Evolutionary conservation across 2,329 filamentous ascomycete species (phyloP).

Genomic region (Cytospora chrysosperma): DNA sequence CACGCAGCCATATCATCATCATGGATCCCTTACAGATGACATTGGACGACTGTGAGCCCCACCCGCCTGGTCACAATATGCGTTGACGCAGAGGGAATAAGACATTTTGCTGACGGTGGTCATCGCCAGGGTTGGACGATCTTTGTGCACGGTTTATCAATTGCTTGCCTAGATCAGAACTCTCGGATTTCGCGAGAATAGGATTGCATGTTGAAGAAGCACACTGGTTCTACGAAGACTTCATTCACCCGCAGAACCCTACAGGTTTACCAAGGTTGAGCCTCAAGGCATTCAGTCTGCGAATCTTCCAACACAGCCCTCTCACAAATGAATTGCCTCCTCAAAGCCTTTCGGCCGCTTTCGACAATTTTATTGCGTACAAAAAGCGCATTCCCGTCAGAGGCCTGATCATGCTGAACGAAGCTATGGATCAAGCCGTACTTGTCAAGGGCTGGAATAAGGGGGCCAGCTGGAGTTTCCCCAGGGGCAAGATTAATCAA

Average conservation of each 20-base stretch:
- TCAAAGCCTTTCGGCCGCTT: conserved; percentile 77
- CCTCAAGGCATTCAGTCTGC: conserved; percentile 79
- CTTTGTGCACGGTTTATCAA: conserved; percentile 97
- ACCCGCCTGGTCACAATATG: background rate
- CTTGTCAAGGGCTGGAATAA: conserved; percentile 99
- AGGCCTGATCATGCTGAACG: conserved; percentile 89
- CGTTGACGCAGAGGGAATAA: conserved; percentile 17
- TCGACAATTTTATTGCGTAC: conserved; percentile 89
- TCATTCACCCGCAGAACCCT: conserved; percentile 87
- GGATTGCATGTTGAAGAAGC: conserved; percentile 99
- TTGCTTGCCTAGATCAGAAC: conserved; percentile 89
- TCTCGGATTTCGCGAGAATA: conserved; percentile 86
- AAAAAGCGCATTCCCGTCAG: conserved; percentile 93
- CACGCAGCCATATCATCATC: conserved; percentile 13
- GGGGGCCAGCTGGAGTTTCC: conserved; percentile 93
- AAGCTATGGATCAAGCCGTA: conserved; percentile 90
- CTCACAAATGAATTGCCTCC: conserved; percentile 78
- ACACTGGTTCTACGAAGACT: conserved; percentile 99
- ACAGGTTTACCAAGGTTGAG: conserved; percentile 77
- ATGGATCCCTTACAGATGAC: conserved; percentile 23
- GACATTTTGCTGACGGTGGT: conserved; percentile 27
- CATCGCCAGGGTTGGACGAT: conserved; percentile 80
- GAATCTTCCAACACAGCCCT: conserved; percentile 93
- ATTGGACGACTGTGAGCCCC: conserved; percentile 23
- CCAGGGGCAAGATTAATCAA: conserved; percentile 96